Conservation (phyloP, 2,329 filamentous ascomycete species). For the Alternaria sp. region DNA sequence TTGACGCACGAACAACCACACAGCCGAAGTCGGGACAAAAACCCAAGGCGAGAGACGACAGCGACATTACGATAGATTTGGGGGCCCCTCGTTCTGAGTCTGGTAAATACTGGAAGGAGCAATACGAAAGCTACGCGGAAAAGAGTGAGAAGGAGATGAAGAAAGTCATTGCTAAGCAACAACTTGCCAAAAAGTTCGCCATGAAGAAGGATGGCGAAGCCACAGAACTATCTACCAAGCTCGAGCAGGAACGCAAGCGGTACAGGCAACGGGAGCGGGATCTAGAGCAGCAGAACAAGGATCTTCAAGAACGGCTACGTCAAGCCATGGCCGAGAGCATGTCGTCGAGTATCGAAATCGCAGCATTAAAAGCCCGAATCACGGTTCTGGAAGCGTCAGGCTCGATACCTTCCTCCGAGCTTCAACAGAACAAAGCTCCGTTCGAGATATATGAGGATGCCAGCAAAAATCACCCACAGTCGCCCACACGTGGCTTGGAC, state of each 20-base stretch:
- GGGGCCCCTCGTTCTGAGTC: slow-evolving; percentile 78
- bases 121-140: slow-evolving; percentile 76
- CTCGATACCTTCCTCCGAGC: slow-evolving; percentile 26
- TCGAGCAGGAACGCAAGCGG: slow-evolving; percentile 73
- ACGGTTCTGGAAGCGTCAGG: slow-evolving; percentile 40
- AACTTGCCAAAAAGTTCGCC: slow-evolving; percentile 79
- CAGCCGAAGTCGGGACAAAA: slow-evolving; percentile 43
- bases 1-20: slow-evolving; percentile 55
- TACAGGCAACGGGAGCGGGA: slow-evolving; percentile 71
- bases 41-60: slow-evolving; percentile 56
- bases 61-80: slow-evolving; percentile 73
- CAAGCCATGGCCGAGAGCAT: slow-evolving; percentile 46
- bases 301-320: slow-evolving; percentile 51
- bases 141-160: slow-evolving; percentile 77
- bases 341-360: slow-evolving; percentile 45
- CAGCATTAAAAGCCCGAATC: slow-evolving; percentile 46
- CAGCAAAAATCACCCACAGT: slow-evolving; percentile 31
- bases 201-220: slow-evolving; percentile 79
- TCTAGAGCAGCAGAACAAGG: slow-evolving; percentile 66
- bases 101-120: slow-evolving; percentile 80
- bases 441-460: slow-evolving; percentile 48
- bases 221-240: slow-evolving; percentile 68
- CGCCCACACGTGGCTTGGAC: slow-evolving; percentile 20
- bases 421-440: slow-evolving; percentile 27
- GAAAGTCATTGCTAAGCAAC: slow-evolving; percentile 80